Conservation (phyloP, 1,139 yeast species). For the Candida tropicalis region DNA sequence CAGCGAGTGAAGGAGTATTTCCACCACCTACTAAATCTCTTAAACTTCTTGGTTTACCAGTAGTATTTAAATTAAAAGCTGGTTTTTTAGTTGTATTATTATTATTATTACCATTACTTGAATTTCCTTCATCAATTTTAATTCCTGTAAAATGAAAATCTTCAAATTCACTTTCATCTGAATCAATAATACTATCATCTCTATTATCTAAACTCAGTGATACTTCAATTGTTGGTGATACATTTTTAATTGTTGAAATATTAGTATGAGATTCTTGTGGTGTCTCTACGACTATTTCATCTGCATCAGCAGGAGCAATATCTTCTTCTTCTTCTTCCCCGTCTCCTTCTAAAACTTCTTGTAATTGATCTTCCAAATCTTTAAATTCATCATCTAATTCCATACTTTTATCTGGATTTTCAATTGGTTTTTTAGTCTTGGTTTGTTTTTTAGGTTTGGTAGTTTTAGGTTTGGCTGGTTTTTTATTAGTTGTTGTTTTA, state of each 20-base stretch:
- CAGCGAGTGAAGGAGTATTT: constrained; percentile 22
- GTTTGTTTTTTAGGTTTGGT: constrained; percentile 7
- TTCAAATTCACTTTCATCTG: constrained; percentile 35
- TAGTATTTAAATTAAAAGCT: constrained; percentile 5
- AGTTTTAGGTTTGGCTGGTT: constrained; percentile 6
- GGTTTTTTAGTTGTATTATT: constrained; percentile 6
- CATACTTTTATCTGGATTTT: constrained; percentile 11
- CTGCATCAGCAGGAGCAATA: neutral
- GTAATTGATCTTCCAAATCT: constrained; percentile 47
- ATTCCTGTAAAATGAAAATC: constrained; percentile 26
- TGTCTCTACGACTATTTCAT: neutral
- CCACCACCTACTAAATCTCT: constrained; percentile 40
- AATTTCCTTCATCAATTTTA: constrained; percentile 25
- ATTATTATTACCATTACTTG: constrained; percentile 1
- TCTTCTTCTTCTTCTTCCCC: constrained; percentile 11
- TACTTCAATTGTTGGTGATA: constrained; percentile 5
- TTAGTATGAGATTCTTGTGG: too few species aligned
- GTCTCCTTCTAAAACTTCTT: constrained; percentile 42
- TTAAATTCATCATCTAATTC: constrained; percentile 46
- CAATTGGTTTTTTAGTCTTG: constrained; percentile 4
- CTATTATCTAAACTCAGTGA: neutral
- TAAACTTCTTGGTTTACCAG: constrained; percentile 41
- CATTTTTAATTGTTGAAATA: neutral
- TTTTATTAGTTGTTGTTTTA: constrained; percentile 5
- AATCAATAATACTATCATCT: constrained; percentile 11